A percentile compares a stretch with the other conserved stretches of the same genome.
Conservation (phyloP, 179 eudicot genomes). For the Beta lomatogona region DNA sequence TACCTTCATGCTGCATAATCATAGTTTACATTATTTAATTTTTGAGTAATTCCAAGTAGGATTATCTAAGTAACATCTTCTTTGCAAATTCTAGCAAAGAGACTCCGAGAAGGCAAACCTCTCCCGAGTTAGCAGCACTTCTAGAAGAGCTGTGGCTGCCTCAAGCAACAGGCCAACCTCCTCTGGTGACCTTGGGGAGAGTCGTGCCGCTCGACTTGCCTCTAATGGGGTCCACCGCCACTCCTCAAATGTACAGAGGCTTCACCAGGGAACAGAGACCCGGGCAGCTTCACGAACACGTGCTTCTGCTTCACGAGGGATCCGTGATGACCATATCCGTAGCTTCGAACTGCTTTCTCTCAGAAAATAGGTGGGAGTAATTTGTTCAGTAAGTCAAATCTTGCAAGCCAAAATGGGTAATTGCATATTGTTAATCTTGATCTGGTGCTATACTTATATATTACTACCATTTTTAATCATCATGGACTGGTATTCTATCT, state of each 20-base stretch:
- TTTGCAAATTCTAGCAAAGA: constrained; percentile 45
- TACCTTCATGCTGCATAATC: background rate
- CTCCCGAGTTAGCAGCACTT: constrained; percentile 68
- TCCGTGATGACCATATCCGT: constrained; percentile 74
- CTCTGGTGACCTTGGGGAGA: constrained; percentile 59
- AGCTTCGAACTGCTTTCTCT: constrained; percentile 85
- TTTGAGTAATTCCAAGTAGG: background rate
- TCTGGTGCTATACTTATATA: constrained; percentile 26
- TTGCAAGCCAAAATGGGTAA: constrained; percentile 22
- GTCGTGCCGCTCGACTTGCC: constrained; percentile 49
- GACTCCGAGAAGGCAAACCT: constrained; percentile 50
- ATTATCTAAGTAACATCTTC: background rate
- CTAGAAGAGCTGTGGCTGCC: constrained; percentile 56
- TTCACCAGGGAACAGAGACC: constrained; percentile 56
- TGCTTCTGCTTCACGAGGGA: constrained; percentile 47
- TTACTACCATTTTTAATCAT: constrained; percentile 8
- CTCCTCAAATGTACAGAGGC: constrained; percentile 55
- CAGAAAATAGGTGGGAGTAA: constrained; percentile 42
- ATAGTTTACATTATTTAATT: background rate
- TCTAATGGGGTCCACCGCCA: constrained; percentile 51
- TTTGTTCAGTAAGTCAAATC: constrained; percentile 25
- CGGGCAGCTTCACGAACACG: constrained; percentile 61
- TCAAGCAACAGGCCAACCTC: constrained; percentile 66
- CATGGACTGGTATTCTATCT: constrained; percentile 6
- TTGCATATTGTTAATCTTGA: constrained; percentile 2